Evolutionary conservation across 2,329 filamentous ascomycete species (phyloP).

Genomic region (Apiospora koreana): DNA sequence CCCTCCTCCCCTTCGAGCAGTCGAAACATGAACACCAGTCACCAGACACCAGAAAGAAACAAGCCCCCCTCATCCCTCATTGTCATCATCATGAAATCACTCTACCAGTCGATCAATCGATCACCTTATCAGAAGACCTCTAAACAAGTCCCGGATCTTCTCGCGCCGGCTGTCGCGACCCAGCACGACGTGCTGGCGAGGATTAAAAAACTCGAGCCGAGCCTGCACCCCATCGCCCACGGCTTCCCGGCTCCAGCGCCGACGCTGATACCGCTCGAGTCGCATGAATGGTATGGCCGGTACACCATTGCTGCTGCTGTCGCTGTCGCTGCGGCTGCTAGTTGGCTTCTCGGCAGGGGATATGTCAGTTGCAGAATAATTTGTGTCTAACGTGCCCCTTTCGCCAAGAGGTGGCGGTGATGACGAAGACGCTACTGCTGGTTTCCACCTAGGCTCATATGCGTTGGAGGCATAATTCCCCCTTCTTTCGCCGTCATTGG

Average conservation of each 20-base stretch:
- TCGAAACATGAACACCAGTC: not conserved
- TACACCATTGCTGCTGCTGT: not conserved
- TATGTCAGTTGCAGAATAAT: not conserved
- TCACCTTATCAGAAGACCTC: constrained; percentile 2
- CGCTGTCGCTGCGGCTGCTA: not conserved
- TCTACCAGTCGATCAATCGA: no score
- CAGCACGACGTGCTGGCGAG: constrained; percentile 7
- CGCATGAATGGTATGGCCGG: constrained; percentile 4
- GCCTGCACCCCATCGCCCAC: constrained; percentile 8
- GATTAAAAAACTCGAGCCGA: constrained; percentile 14
- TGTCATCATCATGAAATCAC: not conserved
- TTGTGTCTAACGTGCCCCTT: no score
- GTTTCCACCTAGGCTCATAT: not conserved
- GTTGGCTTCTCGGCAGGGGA: not conserved
- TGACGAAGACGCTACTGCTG: not conserved
- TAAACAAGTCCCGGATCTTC: constrained; percentile 2
- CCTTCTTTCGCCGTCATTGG: not conserved
- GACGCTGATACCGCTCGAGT: constrained; percentile 12
- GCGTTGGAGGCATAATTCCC: not conserved
- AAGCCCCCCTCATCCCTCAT: not conserved
- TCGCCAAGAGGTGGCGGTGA: not conserved
- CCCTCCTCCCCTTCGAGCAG: not conserved
- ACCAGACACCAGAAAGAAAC: not conserved
- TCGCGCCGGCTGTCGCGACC: not conserved
- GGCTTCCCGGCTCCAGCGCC: constrained; percentile 11